Evolutionary conservation across 345 rosid genomes (phyloP), one percentile per base, ranked within the genome.

Genomic region (Hypericum androsaemum): DNA sequence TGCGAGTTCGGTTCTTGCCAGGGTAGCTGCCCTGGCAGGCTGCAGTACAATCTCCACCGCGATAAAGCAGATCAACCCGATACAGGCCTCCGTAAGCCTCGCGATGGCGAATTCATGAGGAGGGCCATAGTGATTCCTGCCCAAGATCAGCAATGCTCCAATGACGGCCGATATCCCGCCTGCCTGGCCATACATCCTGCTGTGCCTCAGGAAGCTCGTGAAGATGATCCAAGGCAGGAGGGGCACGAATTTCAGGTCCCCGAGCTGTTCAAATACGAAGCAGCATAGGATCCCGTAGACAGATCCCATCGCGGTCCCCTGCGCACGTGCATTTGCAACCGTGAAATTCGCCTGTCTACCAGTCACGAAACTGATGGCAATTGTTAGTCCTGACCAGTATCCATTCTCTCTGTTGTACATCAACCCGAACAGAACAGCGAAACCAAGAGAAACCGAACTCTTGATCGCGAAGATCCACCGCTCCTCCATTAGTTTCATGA

Each of bases 241-340:
- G 44, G 76, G 64, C 37, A 84, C 52, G 72, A 77, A 72, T 64
- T 81, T 68, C 16, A 77, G 61, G 39, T 77, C 67, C 47, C 52
- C 50, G 37, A 63, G 41, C 14, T 50, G 56, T 5, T 65, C 71
- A 58, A 79, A 72, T 37, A 77, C 16, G 58, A 59, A 69, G 71
- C 69, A 79, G 52, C 82, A 75, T 5, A 84, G 14, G 37, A 84
- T 50, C 47, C 83, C 88, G 8, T 84, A 84, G 37, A 80, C 75
- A 13, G 94, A 84, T 62, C 94, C 94, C 73, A 81, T 71, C 6
- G 81, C 88, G 0, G 88, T 81, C 51, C 94, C 94, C 65, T 79
- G 94, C 0, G 73, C 78, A 1, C 94, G 73, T 17, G 88, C 77
- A 66, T 84, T 84, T 0, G 94, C 75, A 0, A 72, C 52, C 13